Evolutionary conservation across 768 basidiomycete genomes (phyloP).

Genomic region (Phylloporus scabripes): DNA sequence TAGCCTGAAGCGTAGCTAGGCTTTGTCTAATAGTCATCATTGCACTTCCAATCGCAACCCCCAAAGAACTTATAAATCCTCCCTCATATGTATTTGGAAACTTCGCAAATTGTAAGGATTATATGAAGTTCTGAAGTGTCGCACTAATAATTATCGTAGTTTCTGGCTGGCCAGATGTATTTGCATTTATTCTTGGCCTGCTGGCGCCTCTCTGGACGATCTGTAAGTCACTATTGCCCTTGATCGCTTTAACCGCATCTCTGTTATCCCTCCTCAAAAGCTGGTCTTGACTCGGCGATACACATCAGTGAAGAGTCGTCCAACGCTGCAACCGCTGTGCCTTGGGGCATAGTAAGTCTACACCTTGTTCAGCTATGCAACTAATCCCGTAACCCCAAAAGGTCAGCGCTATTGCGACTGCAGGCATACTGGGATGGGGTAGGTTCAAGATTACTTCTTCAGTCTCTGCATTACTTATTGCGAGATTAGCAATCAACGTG

Average conservation of each 20-base stretch:
- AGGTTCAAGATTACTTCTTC: neutral
- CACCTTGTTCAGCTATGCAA: neutral
- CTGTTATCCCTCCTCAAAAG: slow-evolving; percentile 10
- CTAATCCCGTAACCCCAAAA: neutral
- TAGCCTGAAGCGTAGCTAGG: slow-evolving; percentile 1
- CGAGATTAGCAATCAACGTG: slow-evolving; percentile 41
- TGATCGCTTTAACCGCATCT: neutral
- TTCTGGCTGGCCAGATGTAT: slow-evolving; percentile 40
- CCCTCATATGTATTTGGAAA: slow-evolving; percentile 56
- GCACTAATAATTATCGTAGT: slow-evolving; percentile 15
- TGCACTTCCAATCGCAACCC: slow-evolving; percentile 57
- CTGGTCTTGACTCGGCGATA: slow-evolving; percentile 43
- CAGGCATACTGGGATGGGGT: slow-evolving; percentile 45
- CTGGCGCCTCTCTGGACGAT: slow-evolving; percentile 44
- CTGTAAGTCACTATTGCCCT: slow-evolving; percentile 1
- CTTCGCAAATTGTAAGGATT: slow-evolving; percentile 47
- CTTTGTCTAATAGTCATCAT: slow-evolving; percentile 36
- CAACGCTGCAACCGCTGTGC: slow-evolving; percentile 50
- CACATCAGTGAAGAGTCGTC: slow-evolving; percentile 50
- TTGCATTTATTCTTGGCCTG: slow-evolving; percentile 44
- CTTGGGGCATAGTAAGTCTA: slow-evolving; percentile 46
- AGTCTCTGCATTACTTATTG: neutral
- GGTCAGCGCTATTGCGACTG: slow-evolving; percentile 36
- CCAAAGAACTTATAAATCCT: slow-evolving; percentile 51
- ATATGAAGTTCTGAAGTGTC: neutral